Evolutionary conservation across 345 rosid genomes (phyloP).

Genomic region (Salix exigua): DNA sequence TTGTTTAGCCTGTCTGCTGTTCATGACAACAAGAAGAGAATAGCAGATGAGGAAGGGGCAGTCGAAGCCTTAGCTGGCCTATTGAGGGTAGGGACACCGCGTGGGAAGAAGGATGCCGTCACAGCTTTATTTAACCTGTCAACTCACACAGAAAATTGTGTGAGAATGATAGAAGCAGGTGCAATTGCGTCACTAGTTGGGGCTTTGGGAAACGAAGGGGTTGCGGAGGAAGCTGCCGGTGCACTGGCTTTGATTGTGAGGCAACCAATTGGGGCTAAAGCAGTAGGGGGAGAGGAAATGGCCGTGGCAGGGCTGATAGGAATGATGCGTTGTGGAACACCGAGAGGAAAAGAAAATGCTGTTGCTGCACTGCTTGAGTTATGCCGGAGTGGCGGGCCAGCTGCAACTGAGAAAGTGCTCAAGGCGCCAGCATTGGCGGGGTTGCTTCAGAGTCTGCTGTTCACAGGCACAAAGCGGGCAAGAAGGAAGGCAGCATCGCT

Average conservation of each 20-base stretch:
- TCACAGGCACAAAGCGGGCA: slow-evolving; percentile 91
- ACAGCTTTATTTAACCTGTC: slow-evolving; percentile 85
- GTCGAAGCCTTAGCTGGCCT: slow-evolving; percentile 70
- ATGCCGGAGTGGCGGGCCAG: slow-evolving; percentile 74
- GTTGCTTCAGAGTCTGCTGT: slow-evolving; percentile 67
- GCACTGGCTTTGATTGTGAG: slow-evolving; percentile 82
- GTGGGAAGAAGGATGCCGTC: slow-evolving; percentile 95
- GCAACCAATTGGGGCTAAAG: slow-evolving; percentile 72
- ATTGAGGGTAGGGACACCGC: slow-evolving; percentile 64
- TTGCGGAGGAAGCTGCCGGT: slow-evolving; percentile 89
- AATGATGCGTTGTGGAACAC: slow-evolving; percentile 89
- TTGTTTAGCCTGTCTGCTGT: slow-evolving; percentile 87
- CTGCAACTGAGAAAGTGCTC: slow-evolving; percentile 63
- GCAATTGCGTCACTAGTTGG: slow-evolving; percentile 67
- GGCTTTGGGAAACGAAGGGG: slow-evolving; percentile 69
- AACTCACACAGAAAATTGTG: slow-evolving; percentile 74
- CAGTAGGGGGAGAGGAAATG: slow-evolving; percentile 67
- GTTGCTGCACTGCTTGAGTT: slow-evolving; percentile 91
- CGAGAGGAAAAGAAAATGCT: slow-evolving; percentile 92
- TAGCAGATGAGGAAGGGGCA: slow-evolving; percentile 59
- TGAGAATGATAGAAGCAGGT: slow-evolving; percentile 72
- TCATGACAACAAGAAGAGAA: slow-evolving; percentile 86
- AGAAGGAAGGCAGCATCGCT: slow-evolving; percentile 93
- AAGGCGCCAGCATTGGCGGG: slow-evolving; percentile 77
- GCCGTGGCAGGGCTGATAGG: slow-evolving; percentile 62